These are phyloP conservation scores for Pinus taeda DNA, from an alignment of 75 land plant species.

Conservation along the genomic window DNA sequence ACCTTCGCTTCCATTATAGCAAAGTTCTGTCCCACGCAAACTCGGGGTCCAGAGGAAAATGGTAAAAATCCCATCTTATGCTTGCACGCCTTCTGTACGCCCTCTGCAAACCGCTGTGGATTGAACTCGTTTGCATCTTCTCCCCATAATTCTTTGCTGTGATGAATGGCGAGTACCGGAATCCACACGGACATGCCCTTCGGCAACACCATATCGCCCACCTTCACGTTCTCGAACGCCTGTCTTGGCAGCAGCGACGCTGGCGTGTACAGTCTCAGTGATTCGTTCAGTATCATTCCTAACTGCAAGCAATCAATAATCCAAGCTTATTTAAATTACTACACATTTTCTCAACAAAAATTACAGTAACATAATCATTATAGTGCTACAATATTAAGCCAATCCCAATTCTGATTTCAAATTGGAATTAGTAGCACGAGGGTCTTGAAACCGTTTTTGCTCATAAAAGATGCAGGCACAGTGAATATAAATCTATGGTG, in stretches of 20 bases:
- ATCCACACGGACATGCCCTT: slow-evolving; percentile 68
- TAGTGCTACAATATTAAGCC: no score
- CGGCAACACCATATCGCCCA: slow-evolving; percentile 61
- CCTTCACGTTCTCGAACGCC: slow-evolving; percentile 54
- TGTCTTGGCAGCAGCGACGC: slow-evolving; percentile 47
- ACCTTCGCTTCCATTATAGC: slow-evolving; percentile 84
- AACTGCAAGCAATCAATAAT: slow-evolving; percentile 52
- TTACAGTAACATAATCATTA: background rate
- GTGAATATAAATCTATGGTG: background rate
- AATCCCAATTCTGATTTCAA: no score
- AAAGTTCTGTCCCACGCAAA: slow-evolving; percentile 77
- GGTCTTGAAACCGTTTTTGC: slow-evolving; percentile 4
- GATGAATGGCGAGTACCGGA: slow-evolving; percentile 69
- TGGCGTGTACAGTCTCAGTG: slow-evolving; percentile 80
- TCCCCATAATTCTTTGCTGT: slow-evolving; percentile 72
- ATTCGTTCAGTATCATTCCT: slow-evolving; percentile 79
- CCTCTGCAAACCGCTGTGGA: slow-evolving; percentile 69
- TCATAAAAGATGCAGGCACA: slow-evolving; percentile 4
- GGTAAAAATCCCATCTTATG: slow-evolving; percentile 57
- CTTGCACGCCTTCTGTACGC: slow-evolving; percentile 27
- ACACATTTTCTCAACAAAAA: background rate
- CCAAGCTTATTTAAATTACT: background rate
- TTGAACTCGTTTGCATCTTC: slow-evolving; percentile 72
- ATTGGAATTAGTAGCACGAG: slow-evolving; percentile 9
- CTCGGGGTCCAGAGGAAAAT: slow-evolving; percentile 68